Evolutionary conservation across 2,329 filamentous ascomycete species (phyloP).

Genomic region (Verticillium zaregamsianum): DNA sequence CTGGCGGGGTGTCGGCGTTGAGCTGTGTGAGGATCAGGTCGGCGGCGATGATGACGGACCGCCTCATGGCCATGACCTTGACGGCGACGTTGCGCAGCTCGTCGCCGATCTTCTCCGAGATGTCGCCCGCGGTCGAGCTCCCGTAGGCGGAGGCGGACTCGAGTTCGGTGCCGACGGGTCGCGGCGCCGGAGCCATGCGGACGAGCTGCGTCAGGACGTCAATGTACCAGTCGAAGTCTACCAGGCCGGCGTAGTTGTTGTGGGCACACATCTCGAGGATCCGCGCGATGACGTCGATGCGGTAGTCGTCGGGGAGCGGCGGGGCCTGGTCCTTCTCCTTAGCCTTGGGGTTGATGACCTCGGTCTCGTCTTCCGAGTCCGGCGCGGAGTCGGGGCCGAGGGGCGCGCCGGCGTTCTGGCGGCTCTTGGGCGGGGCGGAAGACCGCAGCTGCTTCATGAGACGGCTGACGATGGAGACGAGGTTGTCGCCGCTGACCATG

Average conservation of each 20-base stretch:
- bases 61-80: slow-evolving; percentile 79
- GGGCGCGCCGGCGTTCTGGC: slow-evolving; percentile 34
- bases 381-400: slow-evolving; percentile 34
- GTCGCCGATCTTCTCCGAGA: slow-evolving; percentile 71
- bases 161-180: slow-evolving; percentile 31
- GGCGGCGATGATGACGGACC: slow-evolving; percentile 76
- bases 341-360: slow-evolving; percentile 33
- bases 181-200: slow-evolving; percentile 57
- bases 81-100: slow-evolving; percentile 90
- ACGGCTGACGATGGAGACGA: slow-evolving; percentile 79
- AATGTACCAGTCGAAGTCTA: slow-evolving; percentile 97
- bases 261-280: slow-evolving; percentile 87
- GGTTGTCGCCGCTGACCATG: slow-evolving; percentile 86
- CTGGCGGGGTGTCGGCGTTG: slow-evolving; percentile 44
- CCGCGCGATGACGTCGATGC: slow-evolving; percentile 72
- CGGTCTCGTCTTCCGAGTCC: slow-evolving; percentile 48
- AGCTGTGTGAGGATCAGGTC: slow-evolving; percentile 67
- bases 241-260: slow-evolving; percentile 79
- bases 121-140: slow-evolving; percentile 32
- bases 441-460: slow-evolving; percentile 82
- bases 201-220: slow-evolving; percentile 84
- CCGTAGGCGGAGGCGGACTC: slow-evolving; percentile 21
- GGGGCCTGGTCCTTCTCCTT: slow-evolving; percentile 39
- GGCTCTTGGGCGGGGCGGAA: slow-evolving; percentile 47
- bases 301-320: slow-evolving; percentile 81